Evolutionary conservation across 139 green algal species (phyloP), one percentile per base, ranked within the genome.

Genomic region (Zygnema circumcarinatum): DNA sequence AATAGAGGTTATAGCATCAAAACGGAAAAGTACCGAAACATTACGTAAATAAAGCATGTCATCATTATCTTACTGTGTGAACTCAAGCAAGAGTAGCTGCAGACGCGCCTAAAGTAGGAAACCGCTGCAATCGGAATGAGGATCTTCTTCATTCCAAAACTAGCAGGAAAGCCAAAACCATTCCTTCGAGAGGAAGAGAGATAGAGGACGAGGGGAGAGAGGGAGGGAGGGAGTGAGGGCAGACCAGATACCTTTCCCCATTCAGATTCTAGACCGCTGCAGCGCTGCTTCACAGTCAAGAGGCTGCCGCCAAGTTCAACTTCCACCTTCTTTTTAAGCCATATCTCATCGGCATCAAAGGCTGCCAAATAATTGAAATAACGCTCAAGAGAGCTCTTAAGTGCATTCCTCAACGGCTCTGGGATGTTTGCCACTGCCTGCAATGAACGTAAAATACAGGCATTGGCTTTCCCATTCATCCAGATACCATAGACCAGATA

Each of bases 281-380:
- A 84, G 21, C 39, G 78, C 79, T 90, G 76, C 79, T 90, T 90
- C 21, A 88, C 32, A 25, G 38, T 54, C 21, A 81, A 47, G 11
- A 90, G 36, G n/a, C n/a, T 38, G 31, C 3, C n/a, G n/a, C 85
- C 85, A 32, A 90, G 76, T 41, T 85, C 85, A 38, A 56, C n/a
- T 78, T 90, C 53, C 56, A 81, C 85, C 76, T 85, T 86, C 54
- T 87, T 87, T 54, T 84, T 87, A 33, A 90, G 76, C 85, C 78
- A 88, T 21, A 20, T 38, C 79, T 90, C 85, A 0, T 88, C 79
- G 40, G 16, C 76, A 7, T 40, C 22, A 25, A 89, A 90, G 3
- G 76, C 38, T 2, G 1, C 54, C 2, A 90, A 35, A 56, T 90
- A 90, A 32, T 32, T 21, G 20, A 62, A 38, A 29, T 82, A 90